These are phyloP conservation scores for Carex littledalei DNA, from an alignment of 176 grass and related monocot genomes.

Conservation along the genomic window DNA sequence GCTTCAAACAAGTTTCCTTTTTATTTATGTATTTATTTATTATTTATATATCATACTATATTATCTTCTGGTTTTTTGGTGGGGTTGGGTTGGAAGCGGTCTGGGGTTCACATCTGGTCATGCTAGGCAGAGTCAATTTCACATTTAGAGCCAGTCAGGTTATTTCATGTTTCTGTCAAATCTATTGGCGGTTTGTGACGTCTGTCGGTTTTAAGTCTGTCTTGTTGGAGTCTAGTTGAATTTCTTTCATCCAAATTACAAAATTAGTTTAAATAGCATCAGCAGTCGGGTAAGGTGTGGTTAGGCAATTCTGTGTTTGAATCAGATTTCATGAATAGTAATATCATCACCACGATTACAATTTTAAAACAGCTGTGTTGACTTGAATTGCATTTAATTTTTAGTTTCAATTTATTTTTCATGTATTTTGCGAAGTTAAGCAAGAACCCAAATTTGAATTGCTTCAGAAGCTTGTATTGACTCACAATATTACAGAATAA, in stretches of 20 bases:
- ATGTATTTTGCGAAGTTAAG: background rate
- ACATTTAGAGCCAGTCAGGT: background rate
- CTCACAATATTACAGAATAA: background rate
- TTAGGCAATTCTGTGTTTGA: background rate
- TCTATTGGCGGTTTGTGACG: background rate
- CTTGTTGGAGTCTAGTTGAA: background rate
- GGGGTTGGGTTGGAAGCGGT: background rate
- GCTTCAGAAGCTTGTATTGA: background rate
- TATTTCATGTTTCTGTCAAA: background rate
- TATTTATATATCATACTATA: background rate
- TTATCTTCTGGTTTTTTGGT: background rate
- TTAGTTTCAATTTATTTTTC: background rate
- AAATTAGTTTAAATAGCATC: background rate
- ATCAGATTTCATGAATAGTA: background rate
- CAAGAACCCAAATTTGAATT: background rate
- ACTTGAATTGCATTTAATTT: background rate
- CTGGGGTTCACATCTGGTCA: background rate
- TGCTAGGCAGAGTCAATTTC: background rate
- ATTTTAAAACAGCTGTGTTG: too few species aligned
- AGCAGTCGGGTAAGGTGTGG: background rate
- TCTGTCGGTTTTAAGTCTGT: background rate
- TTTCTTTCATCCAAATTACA: constrained; percentile 5
- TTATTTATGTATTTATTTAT: background rate
- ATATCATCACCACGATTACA: background rate
- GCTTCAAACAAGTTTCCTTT: background rate